Evolutionary conservation across 169 alveolate genomes (phyloP).

Genomic region (Plasmodium vinckei): DNA sequence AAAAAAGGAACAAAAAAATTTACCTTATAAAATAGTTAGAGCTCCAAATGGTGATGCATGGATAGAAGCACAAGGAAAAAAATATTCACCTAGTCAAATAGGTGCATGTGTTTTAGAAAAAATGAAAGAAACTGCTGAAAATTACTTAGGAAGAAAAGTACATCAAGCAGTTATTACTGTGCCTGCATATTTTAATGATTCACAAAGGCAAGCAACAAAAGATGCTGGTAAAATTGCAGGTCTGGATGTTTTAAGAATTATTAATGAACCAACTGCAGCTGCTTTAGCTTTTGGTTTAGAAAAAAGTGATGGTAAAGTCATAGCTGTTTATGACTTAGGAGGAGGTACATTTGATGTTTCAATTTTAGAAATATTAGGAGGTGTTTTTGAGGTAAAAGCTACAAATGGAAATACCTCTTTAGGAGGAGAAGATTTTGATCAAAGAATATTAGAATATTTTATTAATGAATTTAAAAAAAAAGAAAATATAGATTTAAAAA

Average conservation of each 20-base stretch:
- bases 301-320: slow-evolving; percentile 94
- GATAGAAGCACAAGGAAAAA: slow-evolving; percentile 96
- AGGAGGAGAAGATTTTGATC: slow-evolving; percentile 99
- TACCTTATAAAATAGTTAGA: slow-evolving; percentile 96
- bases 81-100: slow-evolving; percentile 96
- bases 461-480: slow-evolving; percentile 96
- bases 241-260: slow-evolving; percentile 95
- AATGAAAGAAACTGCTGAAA: slow-evolving; percentile 98
- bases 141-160: slow-evolving; percentile 94
- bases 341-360: slow-evolving; percentile 99
- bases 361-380: slow-evolving; percentile 96
- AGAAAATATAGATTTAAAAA: slow-evolving; percentile 96
- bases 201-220: slow-evolving; percentile 97
- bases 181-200: slow-evolving; percentile 97
- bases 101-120: slow-evolving; percentile 97
- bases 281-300: slow-evolving; percentile 99
- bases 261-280: slow-evolving; percentile 99
- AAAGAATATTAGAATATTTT: slow-evolving; percentile 92
- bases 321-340: slow-evolving; percentile 95
- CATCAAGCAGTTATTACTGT: slow-evolving; percentile 97
- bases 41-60: slow-evolving; percentile 99
- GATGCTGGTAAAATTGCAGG: slow-evolving; percentile 98
- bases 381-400: slow-evolving; percentile 99
- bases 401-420: slow-evolving; percentile 99
- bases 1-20: slow-evolving; percentile 95